phyloP scores from a whole-genome alignment of 2,329 filamentous ascomycete species.

The Chaetomiaceae sp. region DNA sequence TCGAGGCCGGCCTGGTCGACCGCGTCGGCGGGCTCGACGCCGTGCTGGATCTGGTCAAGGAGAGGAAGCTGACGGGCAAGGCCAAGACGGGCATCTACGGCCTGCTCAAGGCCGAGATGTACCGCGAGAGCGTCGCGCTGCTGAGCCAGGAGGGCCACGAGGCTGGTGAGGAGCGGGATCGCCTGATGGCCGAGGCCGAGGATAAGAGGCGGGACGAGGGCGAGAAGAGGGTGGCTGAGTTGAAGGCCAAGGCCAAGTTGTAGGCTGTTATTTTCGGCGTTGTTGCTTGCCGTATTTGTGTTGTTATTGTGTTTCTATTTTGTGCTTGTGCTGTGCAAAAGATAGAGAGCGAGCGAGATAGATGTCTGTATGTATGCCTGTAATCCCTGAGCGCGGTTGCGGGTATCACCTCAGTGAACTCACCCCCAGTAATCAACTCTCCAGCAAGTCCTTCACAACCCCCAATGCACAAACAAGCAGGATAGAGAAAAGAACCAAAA shows the following conservation, averaged over 20 bases:
- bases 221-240: slow-evolving; percentile 43
- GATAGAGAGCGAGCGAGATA: no score
- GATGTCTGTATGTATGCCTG: no score
- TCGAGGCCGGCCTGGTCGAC: slow-evolving; percentile 65
- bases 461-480: not conserved
- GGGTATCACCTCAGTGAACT: no score
- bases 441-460: no score
- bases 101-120: slow-evolving; percentile 70
- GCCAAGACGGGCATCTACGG: slow-evolving; percentile 63
- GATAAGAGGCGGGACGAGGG: slow-evolving; percentile 40
- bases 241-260: slow-evolving; percentile 42
- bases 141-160: slow-evolving; percentile 50
- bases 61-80: slow-evolving; percentile 57
- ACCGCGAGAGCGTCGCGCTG: slow-evolving; percentile 56
- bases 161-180: slow-evolving; percentile 45
- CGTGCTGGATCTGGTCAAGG: slow-evolving; percentile 53
- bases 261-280: slow-evolving; percentile 19
- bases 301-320: no score
- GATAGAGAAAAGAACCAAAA: not conserved
- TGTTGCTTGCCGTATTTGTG: no score
- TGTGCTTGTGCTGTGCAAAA: no score
- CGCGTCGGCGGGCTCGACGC: slow-evolving; percentile 61
- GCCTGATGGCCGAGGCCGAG: slow-evolving; percentile 36
- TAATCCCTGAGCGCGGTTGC: no score
- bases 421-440: no score